Conservation (phyloP, 164 flowering plant genomes). For the Kalanchoe fedtschenkoi region DNA sequence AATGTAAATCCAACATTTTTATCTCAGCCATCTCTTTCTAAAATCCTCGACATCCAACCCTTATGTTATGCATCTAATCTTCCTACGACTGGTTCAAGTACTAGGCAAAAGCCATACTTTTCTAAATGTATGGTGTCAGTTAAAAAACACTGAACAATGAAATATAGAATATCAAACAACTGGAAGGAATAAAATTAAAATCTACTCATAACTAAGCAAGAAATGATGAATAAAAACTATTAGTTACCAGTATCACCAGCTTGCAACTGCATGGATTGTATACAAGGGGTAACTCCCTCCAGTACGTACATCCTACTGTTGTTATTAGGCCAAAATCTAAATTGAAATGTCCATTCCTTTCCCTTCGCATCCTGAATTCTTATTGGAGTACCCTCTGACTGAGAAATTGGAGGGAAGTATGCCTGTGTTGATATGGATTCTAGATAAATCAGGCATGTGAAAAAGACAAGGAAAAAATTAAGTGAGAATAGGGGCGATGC, state of each 20-base stretch:
- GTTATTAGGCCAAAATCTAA: conserved; percentile 99
- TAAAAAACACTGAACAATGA: not conserved
- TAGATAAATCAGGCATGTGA: conserved; percentile 11
- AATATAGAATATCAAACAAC: not conserved
- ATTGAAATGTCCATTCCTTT: conserved; percentile 95
- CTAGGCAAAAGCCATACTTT: not conserved
- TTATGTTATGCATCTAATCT: not conserved
- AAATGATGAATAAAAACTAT: not conserved
- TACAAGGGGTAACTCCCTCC: conserved; percentile 99
- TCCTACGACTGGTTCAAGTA: not conserved
- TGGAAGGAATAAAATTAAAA: not conserved
- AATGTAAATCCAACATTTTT: not conserved
- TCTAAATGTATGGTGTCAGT: not conserved
- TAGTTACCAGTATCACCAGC: conserved; percentile 99
- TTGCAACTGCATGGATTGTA: conserved; percentile 89
- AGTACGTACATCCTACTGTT: conserved; percentile 98
- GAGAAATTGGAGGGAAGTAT: conserved; percentile 82
- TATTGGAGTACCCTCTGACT: conserved; percentile 86
- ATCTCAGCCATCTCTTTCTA: not conserved
- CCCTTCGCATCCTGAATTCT: conserved; percentile 90
- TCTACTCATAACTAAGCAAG: not conserved
- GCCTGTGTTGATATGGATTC: conserved; percentile 48
- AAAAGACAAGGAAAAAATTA: not conserved
- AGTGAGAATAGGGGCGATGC: not conserved
- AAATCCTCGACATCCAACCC: not conserved